phyloP scores from a whole-genome alignment of 2,329 filamentous ascomycete species.

The Pezicula radicicola region DNA sequence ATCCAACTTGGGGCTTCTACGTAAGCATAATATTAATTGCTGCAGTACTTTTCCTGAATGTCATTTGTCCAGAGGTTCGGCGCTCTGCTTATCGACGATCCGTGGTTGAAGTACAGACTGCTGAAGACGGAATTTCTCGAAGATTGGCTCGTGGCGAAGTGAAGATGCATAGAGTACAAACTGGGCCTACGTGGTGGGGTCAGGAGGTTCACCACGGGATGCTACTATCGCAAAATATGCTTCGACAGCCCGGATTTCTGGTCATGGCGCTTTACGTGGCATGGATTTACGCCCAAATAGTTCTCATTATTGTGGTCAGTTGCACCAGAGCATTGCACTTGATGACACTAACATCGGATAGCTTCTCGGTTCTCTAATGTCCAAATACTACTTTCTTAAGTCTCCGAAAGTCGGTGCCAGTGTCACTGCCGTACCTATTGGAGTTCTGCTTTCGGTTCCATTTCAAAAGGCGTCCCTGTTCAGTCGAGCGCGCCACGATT shows the following conservation, averaged over 20 bases:
- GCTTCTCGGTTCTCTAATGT: constrained; percentile 68
- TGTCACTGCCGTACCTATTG: constrained; percentile 63
- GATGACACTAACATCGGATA: constrained; percentile 23
- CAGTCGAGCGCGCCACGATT: constrained; percentile 58
- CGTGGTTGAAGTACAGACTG: constrained; percentile 58
- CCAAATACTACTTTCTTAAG: constrained; percentile 61
- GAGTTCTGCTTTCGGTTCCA: constrained; percentile 67
- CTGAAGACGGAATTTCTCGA: constrained; percentile 46
- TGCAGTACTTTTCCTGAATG: constrained; percentile 64
- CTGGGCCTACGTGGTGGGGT: constrained; percentile 73
- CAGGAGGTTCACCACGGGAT: constrained; percentile 73
- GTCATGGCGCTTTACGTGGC: constrained; percentile 69
- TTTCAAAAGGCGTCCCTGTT: constrained; percentile 71
- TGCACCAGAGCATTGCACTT: not conserved
- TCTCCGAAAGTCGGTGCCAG: constrained; percentile 66
- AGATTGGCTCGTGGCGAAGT: constrained; percentile 70
- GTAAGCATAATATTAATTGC: constrained; percentile 66
- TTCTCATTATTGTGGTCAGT: constrained; percentile 66
- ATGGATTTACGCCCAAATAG: constrained; percentile 77
- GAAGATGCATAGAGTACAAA: constrained; percentile 71
- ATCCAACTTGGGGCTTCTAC: constrained; percentile 74
- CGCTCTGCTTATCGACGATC: constrained; percentile 67
- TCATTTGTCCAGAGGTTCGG: constrained; percentile 69
- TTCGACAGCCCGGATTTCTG: constrained; percentile 71
- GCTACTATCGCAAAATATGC: constrained; percentile 65